These are phyloP conservation scores for Tuber borchii DNA, from an alignment of 495 filamentous ascomycete species.

Conservation along the genomic window DNA sequence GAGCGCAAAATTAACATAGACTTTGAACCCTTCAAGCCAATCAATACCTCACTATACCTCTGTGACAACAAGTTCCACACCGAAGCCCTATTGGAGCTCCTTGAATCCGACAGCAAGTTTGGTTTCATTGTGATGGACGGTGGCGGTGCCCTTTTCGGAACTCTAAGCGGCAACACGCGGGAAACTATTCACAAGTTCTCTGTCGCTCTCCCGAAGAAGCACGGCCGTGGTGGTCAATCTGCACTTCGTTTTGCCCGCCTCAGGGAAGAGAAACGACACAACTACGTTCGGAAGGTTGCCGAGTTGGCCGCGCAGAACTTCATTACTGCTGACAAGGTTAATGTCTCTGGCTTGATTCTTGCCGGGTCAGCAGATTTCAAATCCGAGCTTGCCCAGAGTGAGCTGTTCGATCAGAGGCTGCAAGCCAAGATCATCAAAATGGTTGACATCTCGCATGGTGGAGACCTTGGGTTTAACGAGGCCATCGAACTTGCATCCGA, in stretches of 20 bases:
- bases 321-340: conserved; percentile 95
- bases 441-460: conserved; percentile 96
- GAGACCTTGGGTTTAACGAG: conserved; percentile 99
- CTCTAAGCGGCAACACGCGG: conserved; percentile 89
- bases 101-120: conserved; percentile 97
- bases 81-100: conserved; percentile 87
- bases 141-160: conserved; percentile 94
- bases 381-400: conserved; percentile 95
- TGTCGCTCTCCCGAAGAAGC: conserved; percentile 97
- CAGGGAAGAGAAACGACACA: conserved; percentile 99
- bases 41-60: conserved; percentile 97
- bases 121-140: conserved; percentile 99
- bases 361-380: conserved; percentile 99
- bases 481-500: conserved; percentile 91
- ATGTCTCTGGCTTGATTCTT: conserved; percentile 87
- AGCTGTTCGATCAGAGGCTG: conserved; percentile 89
- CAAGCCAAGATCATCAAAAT: conserved; percentile 96
- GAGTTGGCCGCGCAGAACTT: conserved; percentile 97
- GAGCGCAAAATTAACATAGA: conserved; percentile 99
- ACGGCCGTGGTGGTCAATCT: conserved; percentile 98
- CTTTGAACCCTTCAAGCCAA: conserved; percentile 98
- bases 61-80: conserved; percentile 99
- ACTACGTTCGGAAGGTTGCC: conserved; percentile 97
- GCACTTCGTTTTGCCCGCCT: conserved; percentile 98
- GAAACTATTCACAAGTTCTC: conserved; percentile 96